These are phyloP conservation scores for Panicum miliaceum DNA, from an alignment of 176 grass and related monocot genomes.

Conservation along the genomic window DNA sequence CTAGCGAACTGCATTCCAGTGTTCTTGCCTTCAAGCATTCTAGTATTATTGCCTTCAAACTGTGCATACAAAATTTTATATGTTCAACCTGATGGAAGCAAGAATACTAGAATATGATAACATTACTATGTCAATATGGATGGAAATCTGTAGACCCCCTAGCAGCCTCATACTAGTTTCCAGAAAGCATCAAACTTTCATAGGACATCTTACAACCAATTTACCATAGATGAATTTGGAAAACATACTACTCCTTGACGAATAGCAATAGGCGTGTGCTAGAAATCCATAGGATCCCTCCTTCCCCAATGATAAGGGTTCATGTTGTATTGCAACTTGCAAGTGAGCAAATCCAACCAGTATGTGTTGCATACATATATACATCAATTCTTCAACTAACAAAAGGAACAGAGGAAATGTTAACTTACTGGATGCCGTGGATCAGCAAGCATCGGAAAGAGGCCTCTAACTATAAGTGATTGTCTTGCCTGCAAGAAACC, in stretches of 20 bases:
- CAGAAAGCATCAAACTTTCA: not conserved
- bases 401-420: not conserved
- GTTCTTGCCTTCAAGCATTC: not conserved
- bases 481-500: conserved; percentile 80
- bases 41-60: not conserved
- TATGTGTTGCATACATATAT: not conserved
- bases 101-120: not conserved
- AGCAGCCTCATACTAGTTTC: not conserved
- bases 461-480: conserved; percentile 93
- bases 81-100: not conserved
- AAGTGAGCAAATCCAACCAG: not conserved
- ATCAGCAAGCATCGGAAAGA: conserved; percentile 99
- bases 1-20: not conserved
- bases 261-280: not conserved
- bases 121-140: not conserved
- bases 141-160: not conserved
- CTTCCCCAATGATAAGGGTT: not conserved
- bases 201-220: not conserved
- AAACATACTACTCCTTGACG: not conserved
- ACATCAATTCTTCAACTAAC: not conserved
- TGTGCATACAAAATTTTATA: not conserved
- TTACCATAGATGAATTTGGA: not conserved
- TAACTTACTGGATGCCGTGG: conserved; percentile 89
- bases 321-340: not conserved
- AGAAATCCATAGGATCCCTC: not conserved